Conservation (phyloP, 2,329 filamentous ascomycete species). For the Arachnomyces sp. region DNA sequence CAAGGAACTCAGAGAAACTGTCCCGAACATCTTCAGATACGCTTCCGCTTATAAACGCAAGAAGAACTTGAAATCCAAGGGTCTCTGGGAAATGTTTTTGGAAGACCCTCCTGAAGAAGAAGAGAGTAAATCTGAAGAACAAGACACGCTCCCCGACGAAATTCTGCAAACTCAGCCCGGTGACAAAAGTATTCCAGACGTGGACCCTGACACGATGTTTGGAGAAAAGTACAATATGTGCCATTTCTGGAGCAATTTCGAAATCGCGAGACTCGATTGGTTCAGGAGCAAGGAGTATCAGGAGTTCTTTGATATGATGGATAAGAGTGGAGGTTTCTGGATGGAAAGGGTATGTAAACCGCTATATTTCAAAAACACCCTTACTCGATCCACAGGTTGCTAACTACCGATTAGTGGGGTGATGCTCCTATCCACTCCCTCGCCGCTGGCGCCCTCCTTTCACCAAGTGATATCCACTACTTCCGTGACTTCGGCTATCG, state of each 20-base stretch:
- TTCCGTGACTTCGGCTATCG: conserved; percentile 98
- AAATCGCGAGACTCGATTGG: conserved; percentile 90
- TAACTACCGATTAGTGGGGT: conserved; percentile 67
- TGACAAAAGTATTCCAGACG: conserved; percentile 63
- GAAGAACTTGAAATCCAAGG: conserved; percentile 83
- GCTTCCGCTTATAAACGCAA: conserved; percentile 94
- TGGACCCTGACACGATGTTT: conserved; percentile 91
- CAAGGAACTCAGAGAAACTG: conserved; percentile 94
- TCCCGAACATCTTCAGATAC: conserved; percentile 97
- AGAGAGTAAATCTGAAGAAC: conserved; percentile 50
- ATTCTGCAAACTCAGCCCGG: conserved; percentile 69
- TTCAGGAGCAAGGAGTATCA: conserved; percentile 97
- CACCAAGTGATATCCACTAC: conserved; percentile 83
- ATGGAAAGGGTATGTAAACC: conserved; percentile 74
- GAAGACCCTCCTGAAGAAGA: conserved; percentile 56
- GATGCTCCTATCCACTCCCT: conserved; percentile 98
- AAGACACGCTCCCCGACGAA: conserved; percentile 70
- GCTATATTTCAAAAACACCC: conserved; percentile 7
- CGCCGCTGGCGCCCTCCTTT: conserved; percentile 79
- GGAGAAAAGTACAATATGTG: conserved; percentile 99
- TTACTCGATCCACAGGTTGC: conserved; percentile 9
- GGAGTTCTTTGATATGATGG: conserved; percentile 99
- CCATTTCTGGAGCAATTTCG: conserved; percentile 99
- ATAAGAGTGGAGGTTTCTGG: conserved; percentile 96
- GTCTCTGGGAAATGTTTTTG: conserved; percentile 97